Evolutionary conservation across 257 asterid genomes (phyloP), one percentile per base, ranked within the genome.

Genomic region (Nicotiana paniculata): DNA sequence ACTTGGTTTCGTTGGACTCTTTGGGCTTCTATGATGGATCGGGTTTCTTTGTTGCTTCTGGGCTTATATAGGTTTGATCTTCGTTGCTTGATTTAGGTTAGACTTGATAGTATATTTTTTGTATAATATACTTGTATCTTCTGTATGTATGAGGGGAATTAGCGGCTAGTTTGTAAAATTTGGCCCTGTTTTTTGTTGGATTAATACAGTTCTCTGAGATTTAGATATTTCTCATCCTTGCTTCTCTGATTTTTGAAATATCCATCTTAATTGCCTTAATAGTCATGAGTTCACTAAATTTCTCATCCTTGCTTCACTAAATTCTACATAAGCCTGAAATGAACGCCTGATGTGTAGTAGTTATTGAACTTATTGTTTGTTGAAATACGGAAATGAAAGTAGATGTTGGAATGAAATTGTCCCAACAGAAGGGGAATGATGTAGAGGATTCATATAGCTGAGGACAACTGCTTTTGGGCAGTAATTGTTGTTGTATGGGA

Each of bases 1-100:
- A 86, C 96, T 96, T 48, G 98, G 98, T 62, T 80, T 93, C 67
- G 88, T 93, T 53, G 97, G 91, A 10, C 75, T 94, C 83, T 94
- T 96, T 80, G 99, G 98, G 64, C 90, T 94, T 81, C 91, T 93
- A 37, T 95, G 92, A 95, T 75, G 61, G 39, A n/a, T 43, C 77
- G 46, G 77, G 77, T 70, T 70, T 70, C 77, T 53, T 69, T 10
- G 77, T 43, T 43, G 51, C 51, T 43, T 43, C 51, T 43, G 51
- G 51, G 1, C 51, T 43, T 43, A 43, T 43, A 43, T 43, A 43
- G 3, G 51, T 43, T 43, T 9, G 12, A 9, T 43, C 58, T 53
- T 53, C 58, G 28, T 28, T 75, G 0, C 63, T 75, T 53, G 63
- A 53, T 26, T 75, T 75, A 75, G 80, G 64, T 53, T 75, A 51